Base-by-base conservation (phyloP, 1,284 basidiomycete genomes). In the Boletus austroedulis region DNA sequence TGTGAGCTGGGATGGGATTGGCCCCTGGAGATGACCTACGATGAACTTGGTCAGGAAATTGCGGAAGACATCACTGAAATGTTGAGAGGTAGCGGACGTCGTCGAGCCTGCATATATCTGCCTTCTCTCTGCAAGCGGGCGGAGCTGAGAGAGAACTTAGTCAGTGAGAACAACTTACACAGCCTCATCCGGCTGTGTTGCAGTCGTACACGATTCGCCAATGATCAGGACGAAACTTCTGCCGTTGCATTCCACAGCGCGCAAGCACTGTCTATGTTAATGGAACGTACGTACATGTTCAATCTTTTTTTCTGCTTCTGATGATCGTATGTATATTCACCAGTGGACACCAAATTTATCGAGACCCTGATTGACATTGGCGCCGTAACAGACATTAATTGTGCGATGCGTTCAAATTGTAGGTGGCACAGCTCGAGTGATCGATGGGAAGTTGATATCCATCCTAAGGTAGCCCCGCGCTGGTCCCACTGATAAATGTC, bases 101-200 rank as follows among this genome's bases (percentile, higher is more conserved):
- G 64, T 49, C 67, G 67, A 12, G 72, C 61, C 24, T 74, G 72
- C 60, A 65, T 60, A 5, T 73, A 59, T 23, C 34, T 71, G 3
- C 72, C 66, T 1, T 70, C 72, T 14, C 67, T 74, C 28, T 74
- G 67, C 56, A 67, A 71, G 34, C 56, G 57, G 23, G 0, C 14
- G 2, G 57, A 62, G 4, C 46, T 74, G 43, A 65, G 45, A 36
- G 31, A 32, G 3, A 51, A 48, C 26, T 26, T 71, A 7, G 45
- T 71, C 17, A 59, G n/a, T 17, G n/a, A 73, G 0, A 53, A 51
- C 15, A 67, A 70, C 36, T n/a, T 71, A 55, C 51, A 53, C 23
- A 47, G 12, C 12, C 57, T 71, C 21, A 59, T 70, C 49, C 38
- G 53, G 14, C 44, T 63, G 4, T 73, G 66, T 19, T 62, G 66